Conservation (phyloP, 179 eudicot species). For the Sideroxylon spinosum region DNA sequence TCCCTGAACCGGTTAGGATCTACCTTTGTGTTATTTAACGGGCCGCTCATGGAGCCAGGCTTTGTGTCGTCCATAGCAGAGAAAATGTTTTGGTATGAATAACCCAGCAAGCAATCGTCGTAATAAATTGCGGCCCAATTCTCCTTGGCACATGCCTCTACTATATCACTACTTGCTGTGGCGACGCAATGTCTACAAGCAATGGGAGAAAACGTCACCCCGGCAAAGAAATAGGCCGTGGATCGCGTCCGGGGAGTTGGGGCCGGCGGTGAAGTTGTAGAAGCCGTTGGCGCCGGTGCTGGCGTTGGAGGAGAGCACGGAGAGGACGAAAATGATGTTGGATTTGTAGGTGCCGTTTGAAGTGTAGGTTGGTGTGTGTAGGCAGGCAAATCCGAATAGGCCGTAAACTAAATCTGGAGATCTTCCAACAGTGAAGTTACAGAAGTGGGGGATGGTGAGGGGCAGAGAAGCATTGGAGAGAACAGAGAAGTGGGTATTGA, state of each 20-base stretch:
- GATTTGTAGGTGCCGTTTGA: too few relatives aligned
- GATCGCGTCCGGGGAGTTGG: not conserved
- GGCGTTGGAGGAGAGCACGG: too few relatives aligned
- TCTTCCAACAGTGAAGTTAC: not conserved
- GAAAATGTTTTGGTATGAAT: not conserved
- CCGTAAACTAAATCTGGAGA: not conserved
- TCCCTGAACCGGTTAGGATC: not conserved
- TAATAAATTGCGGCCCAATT: not conserved
- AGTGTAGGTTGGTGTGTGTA: too few relatives aligned
- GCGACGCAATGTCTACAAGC: not conserved
- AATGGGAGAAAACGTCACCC: not conserved
- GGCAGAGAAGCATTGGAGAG: not conserved
- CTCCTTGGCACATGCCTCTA: not conserved
- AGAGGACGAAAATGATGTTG: too few relatives aligned
- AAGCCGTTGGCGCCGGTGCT: too few relatives aligned
- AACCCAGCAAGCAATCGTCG: not conserved
- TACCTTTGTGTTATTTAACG: not conserved
- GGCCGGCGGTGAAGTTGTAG: not conserved
- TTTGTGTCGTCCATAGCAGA: not conserved
- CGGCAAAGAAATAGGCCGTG: not conserved
- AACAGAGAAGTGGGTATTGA: not conserved
- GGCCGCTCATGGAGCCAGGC: too few relatives aligned
- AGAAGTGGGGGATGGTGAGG: not conserved
- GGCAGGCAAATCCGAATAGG: not conserved
- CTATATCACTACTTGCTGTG: not conserved